Evolutionary conservation across 2,329 filamentous ascomycete species (phyloP), one percentile per base, ranked within the genome.

Genomic region (Aspergillus quadricinctus): DNA sequence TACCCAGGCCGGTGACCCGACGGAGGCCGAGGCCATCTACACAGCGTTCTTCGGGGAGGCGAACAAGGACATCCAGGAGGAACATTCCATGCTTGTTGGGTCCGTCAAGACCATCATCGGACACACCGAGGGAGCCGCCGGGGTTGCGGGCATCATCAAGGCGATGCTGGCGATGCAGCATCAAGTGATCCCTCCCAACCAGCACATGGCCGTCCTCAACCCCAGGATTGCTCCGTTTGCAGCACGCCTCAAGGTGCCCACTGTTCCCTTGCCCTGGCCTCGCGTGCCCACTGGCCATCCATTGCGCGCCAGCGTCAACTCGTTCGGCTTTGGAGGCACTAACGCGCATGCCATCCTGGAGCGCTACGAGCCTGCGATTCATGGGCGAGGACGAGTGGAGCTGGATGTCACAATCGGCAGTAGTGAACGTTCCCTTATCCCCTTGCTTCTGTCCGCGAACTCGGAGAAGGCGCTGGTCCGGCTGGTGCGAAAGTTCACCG

Each of bases 41-140:
- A 48, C 54, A 2, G 64, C 63, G 0, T 66, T 70, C 52, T 63
- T 48, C 21, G 14, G 29, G 11, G 52, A 41, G n/a, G n/a, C n/a
- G n/a, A n/a, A n/a, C n/a, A n/a, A n/a, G n/a, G n/a, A n/a, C n/a
- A n/a, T n/a, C n/a, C n/a, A n/a, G n/a, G n/a, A n/a, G n/a, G n/a
- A n/a, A n/a, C n/a, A n/a, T n/a, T n/a, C n/a, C n/a, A n/a, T n/a
- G n/a, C n/a, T 54, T 14, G 52, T 70, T 10, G 69, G 69, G 4
- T 64, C 66, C 1, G 57, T 71, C 7, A 72, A 72, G 56, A 59
- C 65, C 0, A 64, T 65, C 21, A 64, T 71, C 28, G 69, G 69
- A 3, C 69, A 70, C 45, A 54, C 54, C 5, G 69, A 68, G 51
- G n/a, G n/a, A n/a, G n/a, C n/a, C n/a, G n/a, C n/a, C n/a, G n/a